phyloP scores from a whole-genome alignment of 495 filamentous ascomycete species.

The Lasiosphaeria miniovina region DNA sequence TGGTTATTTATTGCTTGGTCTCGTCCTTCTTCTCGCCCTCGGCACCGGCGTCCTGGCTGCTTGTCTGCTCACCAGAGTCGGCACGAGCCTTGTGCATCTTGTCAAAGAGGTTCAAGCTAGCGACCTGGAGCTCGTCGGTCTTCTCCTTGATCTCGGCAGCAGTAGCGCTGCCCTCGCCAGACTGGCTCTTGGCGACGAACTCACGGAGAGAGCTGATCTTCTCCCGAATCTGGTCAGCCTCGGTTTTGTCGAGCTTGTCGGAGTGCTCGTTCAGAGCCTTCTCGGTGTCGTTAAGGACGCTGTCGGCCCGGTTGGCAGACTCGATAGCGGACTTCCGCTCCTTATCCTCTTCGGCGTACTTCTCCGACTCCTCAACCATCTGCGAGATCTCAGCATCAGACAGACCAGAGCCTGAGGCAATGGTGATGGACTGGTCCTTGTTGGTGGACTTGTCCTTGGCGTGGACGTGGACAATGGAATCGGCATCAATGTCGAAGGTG shows the following conservation, averaged over 20 bases:
- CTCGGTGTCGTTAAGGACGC: constrained; percentile 95
- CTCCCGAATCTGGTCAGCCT: constrained; percentile 87
- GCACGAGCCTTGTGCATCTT: constrained; percentile 97
- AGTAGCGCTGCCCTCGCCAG: constrained; percentile 80
- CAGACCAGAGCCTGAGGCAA: constrained; percentile 96
- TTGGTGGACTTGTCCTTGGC: constrained; percentile 99
- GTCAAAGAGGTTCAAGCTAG: constrained; percentile 95
- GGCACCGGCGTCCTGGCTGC: constrained; percentile 37
- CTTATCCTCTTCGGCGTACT: constrained; percentile 92
- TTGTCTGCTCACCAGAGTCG: constrained; percentile 52
- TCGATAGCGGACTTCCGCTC: constrained; percentile 94
- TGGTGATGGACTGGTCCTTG: constrained; percentile 99
- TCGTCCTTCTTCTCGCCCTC: constrained; percentile 84
- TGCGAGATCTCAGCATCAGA: constrained; percentile 89
- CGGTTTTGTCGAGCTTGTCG: constrained; percentile 93
- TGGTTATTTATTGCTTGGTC: constrained; percentile 43
- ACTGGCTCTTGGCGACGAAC: constrained; percentile 90
- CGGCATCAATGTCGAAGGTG: constrained; percentile 98
- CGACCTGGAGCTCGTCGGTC: constrained; percentile 94
- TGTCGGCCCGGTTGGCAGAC: constrained; percentile 93
- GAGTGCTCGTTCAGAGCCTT: constrained; percentile 96
- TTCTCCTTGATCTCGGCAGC: constrained; percentile 94
- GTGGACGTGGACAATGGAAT: constrained; percentile 97
- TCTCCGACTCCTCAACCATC: constrained; percentile 98
- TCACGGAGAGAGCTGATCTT: constrained; percentile 90